Evolutionary conservation across 75 land plant species (phyloP).

Genomic region (Azolla pinnata): DNA sequence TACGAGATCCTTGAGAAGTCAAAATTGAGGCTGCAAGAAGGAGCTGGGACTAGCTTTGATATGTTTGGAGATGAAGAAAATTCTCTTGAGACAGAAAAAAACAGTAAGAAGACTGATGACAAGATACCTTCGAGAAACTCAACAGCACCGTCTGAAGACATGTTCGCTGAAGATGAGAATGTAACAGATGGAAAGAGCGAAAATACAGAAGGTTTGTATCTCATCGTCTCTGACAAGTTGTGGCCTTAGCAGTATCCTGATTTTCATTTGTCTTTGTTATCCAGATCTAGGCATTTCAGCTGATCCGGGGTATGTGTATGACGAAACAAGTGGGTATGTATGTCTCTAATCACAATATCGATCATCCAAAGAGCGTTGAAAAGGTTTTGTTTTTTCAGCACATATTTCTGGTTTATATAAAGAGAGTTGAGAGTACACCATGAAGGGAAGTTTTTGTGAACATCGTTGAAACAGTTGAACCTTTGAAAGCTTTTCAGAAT

Average conservation of each 20-base stretch:
- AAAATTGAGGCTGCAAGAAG: conserved; percentile 10
- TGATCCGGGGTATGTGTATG: conserved; percentile 26
- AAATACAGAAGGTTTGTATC: background rate
- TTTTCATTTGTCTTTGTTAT: no score
- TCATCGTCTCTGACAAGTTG: no score
- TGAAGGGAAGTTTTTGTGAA: no score
- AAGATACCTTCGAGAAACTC: conserved; percentile 3
- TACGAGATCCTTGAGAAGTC: conserved; percentile 22
- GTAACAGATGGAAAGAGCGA: background rate
- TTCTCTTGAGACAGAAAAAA: background rate
- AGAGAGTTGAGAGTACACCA: no score
- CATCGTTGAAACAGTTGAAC: no score
- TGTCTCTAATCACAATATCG: background rate
- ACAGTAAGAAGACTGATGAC: background rate
- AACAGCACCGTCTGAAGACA: conserved; percentile 11
- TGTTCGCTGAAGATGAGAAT: conserved; percentile 28
- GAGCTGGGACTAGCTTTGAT: conserved; percentile 1
- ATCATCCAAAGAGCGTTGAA: background rate
- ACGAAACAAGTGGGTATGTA: conserved; percentile 25
- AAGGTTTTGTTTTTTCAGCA: background rate
- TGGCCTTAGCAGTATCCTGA: no score
- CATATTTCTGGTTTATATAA: no score
- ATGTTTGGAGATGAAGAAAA: no score
- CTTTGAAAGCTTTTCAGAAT: no score
- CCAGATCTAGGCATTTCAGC: conserved; percentile 4